Evolutionary conservation across 768 basidiomycete genomes (phyloP).

Genomic region (Agaricus subrufescens): DNA sequence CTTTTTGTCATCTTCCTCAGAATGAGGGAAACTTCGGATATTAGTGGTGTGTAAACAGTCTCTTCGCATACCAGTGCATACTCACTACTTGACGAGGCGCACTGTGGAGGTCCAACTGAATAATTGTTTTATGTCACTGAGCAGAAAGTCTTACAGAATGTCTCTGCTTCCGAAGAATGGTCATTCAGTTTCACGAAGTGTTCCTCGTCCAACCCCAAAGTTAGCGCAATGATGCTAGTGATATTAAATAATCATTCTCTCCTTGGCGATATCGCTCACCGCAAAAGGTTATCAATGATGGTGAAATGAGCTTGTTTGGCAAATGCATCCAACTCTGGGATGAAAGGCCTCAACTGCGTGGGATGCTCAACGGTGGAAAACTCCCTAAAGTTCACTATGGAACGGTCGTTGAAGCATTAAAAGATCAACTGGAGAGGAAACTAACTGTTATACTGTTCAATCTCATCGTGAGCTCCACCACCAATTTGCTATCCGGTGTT

Average conservation of each 20-base stretch:
- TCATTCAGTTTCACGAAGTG: not conserved
- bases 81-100: not conserved
- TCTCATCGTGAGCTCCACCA: constrained; percentile 33
- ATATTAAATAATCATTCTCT: not conserved
- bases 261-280: constrained; percentile 14
- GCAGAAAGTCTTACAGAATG: not conserved
- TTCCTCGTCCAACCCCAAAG: constrained; percentile 1
- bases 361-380: constrained; percentile 24
- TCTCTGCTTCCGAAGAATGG: not conserved
- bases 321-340: constrained; percentile 27
- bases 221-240: not conserved
- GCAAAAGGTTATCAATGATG: constrained; percentile 27
- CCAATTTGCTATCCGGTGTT: constrained; percentile 27
- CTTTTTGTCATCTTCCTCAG: not conserved
- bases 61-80: too few relatives aligned
- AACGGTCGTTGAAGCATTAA: not conserved
- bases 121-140: not conserved
- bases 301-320: constrained; percentile 27
- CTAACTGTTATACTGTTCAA: constrained; percentile 38
- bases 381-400: constrained; percentile 13
- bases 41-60: too few relatives aligned
- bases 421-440: not conserved
- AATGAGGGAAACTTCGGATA: not conserved
- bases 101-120: not conserved
- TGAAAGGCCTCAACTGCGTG: constrained; percentile 24